Evolutionary conservation across 75 land plant genomes (phyloP).

Genomic region (Selaginella tamariscina): DNA sequence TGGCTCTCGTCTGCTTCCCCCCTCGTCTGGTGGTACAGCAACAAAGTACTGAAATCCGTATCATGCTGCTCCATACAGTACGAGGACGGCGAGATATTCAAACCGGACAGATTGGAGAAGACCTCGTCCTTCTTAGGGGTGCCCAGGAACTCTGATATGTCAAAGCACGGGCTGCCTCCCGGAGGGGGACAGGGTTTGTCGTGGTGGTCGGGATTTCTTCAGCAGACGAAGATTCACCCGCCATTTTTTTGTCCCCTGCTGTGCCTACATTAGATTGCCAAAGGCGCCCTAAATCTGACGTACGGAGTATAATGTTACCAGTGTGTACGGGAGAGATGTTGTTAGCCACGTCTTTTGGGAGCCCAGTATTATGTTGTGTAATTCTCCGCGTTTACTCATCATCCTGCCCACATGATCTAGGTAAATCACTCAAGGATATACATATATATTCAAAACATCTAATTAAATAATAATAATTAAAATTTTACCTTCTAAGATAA

Average conservation of each 20-base stretch:
- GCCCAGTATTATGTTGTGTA: too few relatives aligned
- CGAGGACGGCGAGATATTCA: constrained; percentile 18
- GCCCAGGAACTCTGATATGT: constrained; percentile 29
- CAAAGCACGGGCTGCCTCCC: constrained; percentile 30
- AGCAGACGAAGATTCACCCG: background rate
- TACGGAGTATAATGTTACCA: background rate
- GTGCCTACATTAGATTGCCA: background rate
- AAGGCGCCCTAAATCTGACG: background rate
- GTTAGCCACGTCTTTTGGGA: constrained; percentile 1
- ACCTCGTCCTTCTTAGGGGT: constrained; percentile 26
- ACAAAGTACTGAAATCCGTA: constrained; percentile 21
- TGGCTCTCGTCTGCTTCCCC: constrained; percentile 13
- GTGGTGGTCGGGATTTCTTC: background rate
- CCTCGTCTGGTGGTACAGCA: constrained; percentile 17
- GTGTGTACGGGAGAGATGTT: background rate
- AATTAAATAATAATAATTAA: too few relatives aligned
- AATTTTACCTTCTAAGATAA: too few relatives aligned
- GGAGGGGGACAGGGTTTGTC: background rate
- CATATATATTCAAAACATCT: too few relatives aligned
- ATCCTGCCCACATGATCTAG: too few relatives aligned
- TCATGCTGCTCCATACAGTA: constrained; percentile 10
- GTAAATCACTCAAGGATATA: too few relatives aligned
- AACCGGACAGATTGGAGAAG: constrained; percentile 26
- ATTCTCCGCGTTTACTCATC: too few relatives aligned
- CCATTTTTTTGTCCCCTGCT: background rate